Conservation (phyloP, 257 asterid genomes). For the Penstemon newberryi region DNA sequence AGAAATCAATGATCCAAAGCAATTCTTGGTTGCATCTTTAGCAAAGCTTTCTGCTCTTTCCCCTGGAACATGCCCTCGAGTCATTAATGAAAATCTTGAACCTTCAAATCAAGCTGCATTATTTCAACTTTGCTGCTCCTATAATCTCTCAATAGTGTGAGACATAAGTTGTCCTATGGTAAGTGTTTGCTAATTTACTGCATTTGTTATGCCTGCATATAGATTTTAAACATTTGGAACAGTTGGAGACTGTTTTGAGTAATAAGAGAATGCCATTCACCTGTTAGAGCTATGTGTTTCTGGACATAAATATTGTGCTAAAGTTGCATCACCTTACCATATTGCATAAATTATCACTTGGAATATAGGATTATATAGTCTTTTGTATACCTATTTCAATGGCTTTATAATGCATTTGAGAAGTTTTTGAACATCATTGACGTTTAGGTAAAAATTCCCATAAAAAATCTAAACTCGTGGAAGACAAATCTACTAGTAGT, state of each 20-base stretch:
- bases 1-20: constrained; percentile 84
- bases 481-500: not conserved
- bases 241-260: not conserved
- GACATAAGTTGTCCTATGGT: constrained; percentile 33
- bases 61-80: constrained; percentile 64
- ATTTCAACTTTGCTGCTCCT: constrained; percentile 67
- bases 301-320: constrained; percentile 5
- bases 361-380: too few relatives aligned
- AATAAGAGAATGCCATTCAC: not conserved
- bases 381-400: too few relatives aligned
- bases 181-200: constrained; percentile 19
- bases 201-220: constrained; percentile 10
- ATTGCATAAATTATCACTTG: too few relatives aligned
- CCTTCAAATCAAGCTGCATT: constrained; percentile 78
- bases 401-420: too few relatives aligned
- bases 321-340: too few relatives aligned
- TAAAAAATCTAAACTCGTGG: not conserved
- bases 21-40: constrained; percentile 68
- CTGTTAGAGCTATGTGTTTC: constrained; percentile 1
- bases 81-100: constrained; percentile 65
- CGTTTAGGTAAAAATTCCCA: too few relatives aligned
- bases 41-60: constrained; percentile 61
- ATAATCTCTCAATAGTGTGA: constrained; percentile 61
- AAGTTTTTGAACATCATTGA: too few relatives aligned
- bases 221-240: not conserved